A percentile compares a stretch with the other conserved stretches of the same genome.
Evolutionary conservation across 257 asterid species (phyloP).

Genomic region (Striga asiatica): DNA sequence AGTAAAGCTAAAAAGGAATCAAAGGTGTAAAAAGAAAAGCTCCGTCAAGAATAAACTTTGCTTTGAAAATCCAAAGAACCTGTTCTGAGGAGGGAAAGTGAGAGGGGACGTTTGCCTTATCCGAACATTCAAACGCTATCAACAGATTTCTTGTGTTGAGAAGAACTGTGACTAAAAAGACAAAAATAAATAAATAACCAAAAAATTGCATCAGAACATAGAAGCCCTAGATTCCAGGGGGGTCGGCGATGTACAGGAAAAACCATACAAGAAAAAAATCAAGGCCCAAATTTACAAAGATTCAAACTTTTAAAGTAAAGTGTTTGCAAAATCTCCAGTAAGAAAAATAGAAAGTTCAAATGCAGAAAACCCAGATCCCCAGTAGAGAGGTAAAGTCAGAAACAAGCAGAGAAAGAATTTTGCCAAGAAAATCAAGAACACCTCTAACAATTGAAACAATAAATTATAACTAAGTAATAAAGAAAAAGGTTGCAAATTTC

Average conservation of each 20-base stretch:
- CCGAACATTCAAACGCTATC: conserved; percentile 35
- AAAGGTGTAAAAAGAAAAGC: conserved; percentile 43
- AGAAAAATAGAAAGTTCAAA: conserved; percentile 5
- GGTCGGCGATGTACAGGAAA: no score
- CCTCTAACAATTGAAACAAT: background rate
- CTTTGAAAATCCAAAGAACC: conserved; percentile 45
- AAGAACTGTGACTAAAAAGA: conserved; percentile 11
- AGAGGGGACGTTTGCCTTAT: conserved; percentile 25
- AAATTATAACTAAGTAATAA: background rate
- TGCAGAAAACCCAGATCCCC: conserved; percentile 40
- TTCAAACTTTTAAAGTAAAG: conserved; percentile 20
- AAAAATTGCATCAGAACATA: conserved; percentile 30
- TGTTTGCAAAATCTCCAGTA: conserved; percentile 4
- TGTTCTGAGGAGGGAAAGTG: conserved; percentile 44
- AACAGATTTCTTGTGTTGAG: conserved; percentile 19
- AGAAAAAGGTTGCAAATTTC: background rate
- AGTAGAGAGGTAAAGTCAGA: conserved; percentile 17
- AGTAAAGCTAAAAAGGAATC: conserved; percentile 66
- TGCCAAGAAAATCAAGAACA: conserved; percentile 2
- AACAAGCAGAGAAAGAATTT: conserved; percentile 11
- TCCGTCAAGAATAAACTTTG: conserved; percentile 55
- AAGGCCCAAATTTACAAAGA: conserved; percentile 25
- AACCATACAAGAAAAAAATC: conserved; percentile 11
- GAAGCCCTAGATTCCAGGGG: conserved; percentile 44
- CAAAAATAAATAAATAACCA: conserved; percentile 5